Evolutionary conservation across 768 basidiomycete genomes (phyloP), one percentile per base, ranked within the genome.

Genomic region (Termitomyces eurrhizus): DNA sequence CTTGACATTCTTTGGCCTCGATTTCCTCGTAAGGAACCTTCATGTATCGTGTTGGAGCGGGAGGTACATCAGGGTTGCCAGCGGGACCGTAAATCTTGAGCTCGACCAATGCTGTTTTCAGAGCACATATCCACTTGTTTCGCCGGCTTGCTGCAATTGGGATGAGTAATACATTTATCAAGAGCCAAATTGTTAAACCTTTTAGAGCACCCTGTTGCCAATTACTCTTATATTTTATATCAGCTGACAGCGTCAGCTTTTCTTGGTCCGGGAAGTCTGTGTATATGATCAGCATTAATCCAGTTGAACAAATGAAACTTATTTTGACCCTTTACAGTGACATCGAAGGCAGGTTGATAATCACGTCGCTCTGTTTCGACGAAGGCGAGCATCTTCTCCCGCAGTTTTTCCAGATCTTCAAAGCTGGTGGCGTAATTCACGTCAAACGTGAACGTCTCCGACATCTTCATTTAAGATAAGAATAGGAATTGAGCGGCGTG

Each of bases 81-180:
- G 64, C 70, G 9, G 87, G 85, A 6, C 88, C 88, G 65, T 79
- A 93, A 61, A 97, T 88, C 64, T 84, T 79, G 53, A 86, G 72
- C 61, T 92, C 88, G 32, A 80, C 83, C 61, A 92, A 75, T 52
- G 84, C 80, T 49, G 81, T 70, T 73, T 95, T 95, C 57, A 97
- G 78, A 16, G 90, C 89, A 72, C 92, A 95, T 46, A 95, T 82
- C 93, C 93, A 95, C 74, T 93, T 95, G 78, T 95, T 95, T 39
- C 92, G 83, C 57, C 93, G 83, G 73, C 88, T 86, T 2, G 87
- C 87, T 86, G 68, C 33, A 44, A 52, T 56, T 48, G 41, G 9
- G 11, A n/a, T 51, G 21, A 67, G 57, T 26, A 60, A 54, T 52
- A 52, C 14, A 49, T 41, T 50, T 52, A 59, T 52, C 24, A 37